phyloP scores from a whole-genome alignment of 1,284 basidiomycete genomes.

The Cutaneotrichosporon sp. region DNA sequence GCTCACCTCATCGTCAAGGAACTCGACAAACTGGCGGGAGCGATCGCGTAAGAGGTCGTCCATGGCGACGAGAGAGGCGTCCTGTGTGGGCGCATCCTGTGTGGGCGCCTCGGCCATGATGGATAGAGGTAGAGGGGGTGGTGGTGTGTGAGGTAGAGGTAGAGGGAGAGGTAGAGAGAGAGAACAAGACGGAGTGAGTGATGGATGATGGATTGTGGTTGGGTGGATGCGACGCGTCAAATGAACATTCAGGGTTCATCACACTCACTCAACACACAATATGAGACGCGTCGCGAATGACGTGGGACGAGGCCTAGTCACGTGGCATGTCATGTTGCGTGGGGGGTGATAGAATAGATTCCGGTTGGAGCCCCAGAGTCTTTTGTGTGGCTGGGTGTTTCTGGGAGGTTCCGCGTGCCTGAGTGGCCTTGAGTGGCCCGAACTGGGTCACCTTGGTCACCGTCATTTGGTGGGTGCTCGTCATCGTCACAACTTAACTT shows the following conservation, averaged over 20 bases:
- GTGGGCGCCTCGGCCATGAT: slow-evolving; percentile 46
- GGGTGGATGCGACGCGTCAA: not conserved
- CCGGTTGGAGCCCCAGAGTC: slow-evolving; percentile 1
- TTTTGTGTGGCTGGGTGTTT: not conserved
- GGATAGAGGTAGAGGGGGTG: not conserved
- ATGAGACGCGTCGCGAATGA: not conserved
- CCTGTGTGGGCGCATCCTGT: too few relatives aligned
- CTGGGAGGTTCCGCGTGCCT: slow-evolving; percentile 2
- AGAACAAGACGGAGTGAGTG: not conserved
- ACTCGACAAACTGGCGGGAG: slow-evolving; percentile 80
- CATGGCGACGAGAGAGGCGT: slow-evolving; percentile 43
- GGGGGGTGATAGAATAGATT: too few relatives aligned
- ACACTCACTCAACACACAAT: not conserved
- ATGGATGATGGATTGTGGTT: not conserved
- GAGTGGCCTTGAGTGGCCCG: too few relatives aligned
- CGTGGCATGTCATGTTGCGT: too few relatives aligned
- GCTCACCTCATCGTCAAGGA: slow-evolving; percentile 75
- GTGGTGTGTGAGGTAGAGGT: not conserved
- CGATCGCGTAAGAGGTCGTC: slow-evolving; percentile 76
- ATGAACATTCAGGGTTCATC: not conserved
- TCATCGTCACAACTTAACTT: too few relatives aligned
- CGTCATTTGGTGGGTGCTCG: not conserved
- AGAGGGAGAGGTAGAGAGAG: not conserved
- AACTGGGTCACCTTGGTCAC: not conserved
- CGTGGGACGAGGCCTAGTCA: too few relatives aligned